A percentile compares a stretch with the other conserved stretches of the same genome.
Conservation (phyloP, 768 basidiomycete species). For the Hebeloma cylindrosporum region DNA sequence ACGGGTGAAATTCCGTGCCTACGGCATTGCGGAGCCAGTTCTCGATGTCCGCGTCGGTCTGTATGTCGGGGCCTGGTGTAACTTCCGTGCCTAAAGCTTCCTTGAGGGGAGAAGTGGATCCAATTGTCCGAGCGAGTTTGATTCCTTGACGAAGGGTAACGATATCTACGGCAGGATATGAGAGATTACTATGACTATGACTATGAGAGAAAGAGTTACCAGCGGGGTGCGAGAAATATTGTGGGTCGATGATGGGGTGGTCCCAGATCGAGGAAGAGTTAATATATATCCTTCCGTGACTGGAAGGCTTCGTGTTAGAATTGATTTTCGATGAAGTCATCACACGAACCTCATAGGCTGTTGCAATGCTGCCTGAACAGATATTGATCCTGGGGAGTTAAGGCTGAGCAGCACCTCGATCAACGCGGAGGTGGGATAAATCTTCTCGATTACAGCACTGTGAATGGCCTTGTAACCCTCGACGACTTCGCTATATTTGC, state of each 20-base stretch:
- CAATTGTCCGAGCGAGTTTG: slow-evolving; percentile 44
- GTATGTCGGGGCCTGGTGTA: too few relatives aligned
- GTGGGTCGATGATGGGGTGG: slow-evolving; percentile 44
- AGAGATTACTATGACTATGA: background rate
- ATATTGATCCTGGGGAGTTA: slow-evolving; percentile 28
- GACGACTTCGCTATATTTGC: slow-evolving; percentile 43
- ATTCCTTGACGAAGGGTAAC: slow-evolving; percentile 41
- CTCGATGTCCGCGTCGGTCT: slow-evolving; percentile 42
- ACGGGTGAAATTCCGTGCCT: slow-evolving; percentile 50
- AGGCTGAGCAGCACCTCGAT: slow-evolving; percentile 55
- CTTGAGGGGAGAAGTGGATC: slow-evolving; percentile 41
- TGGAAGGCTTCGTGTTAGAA: slow-evolving; percentile 38
- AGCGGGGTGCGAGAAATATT: slow-evolving; percentile 26
- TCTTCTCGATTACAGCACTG: slow-evolving; percentile 37
- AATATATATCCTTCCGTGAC: slow-evolving; percentile 39
- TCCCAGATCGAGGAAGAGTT: slow-evolving; percentile 44
- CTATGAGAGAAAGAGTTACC: background rate
- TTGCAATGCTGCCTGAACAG: slow-evolving; percentile 31
- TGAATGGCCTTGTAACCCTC: slow-evolving; percentile 60
- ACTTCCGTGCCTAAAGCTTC: too few relatives aligned
- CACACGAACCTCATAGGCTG: slow-evolving; percentile 29
- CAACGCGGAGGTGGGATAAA: slow-evolving; percentile 46
- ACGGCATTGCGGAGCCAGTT: slow-evolving; percentile 41
- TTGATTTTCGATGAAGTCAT: background rate
- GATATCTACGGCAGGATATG: slow-evolving; percentile 13